These are phyloP conservation scores for Tulasnella calospora DNA, from an alignment of 768 basidiomycete genomes.

Conservation along the genomic window DNA sequence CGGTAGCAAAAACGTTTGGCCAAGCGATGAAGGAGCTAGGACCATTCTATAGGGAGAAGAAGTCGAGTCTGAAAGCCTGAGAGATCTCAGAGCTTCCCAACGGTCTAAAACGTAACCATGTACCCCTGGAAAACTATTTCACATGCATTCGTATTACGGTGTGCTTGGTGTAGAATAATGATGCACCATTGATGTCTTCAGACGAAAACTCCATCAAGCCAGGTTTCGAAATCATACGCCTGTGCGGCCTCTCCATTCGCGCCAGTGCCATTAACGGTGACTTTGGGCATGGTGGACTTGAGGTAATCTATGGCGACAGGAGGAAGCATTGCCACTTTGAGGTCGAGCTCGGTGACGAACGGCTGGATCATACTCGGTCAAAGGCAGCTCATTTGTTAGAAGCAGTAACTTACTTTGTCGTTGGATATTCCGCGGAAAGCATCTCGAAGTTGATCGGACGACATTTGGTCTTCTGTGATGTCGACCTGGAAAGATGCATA, in stretches of 20 bases:
- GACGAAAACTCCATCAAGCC: constrained; percentile 71
- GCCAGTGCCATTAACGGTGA: constrained; percentile 14
- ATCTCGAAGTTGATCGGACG: constrained; percentile 84
- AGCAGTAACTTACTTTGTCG: constrained; percentile 59
- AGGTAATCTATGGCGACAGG: constrained; percentile 72
- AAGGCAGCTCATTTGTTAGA: neutral
- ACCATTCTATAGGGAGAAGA: constrained; percentile 60
- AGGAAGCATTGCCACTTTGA: constrained; percentile 78
- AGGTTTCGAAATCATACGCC: constrained; percentile 76
- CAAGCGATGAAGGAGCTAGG: constrained; percentile 64
- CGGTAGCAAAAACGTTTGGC: constrained; percentile 61
- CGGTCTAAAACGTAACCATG: neutral
- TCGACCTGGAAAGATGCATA: constrained; percentile 59
- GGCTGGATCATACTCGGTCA: constrained; percentile 47
- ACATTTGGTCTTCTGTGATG: constrained; percentile 92
- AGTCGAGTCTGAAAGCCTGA: constrained; percentile 1
- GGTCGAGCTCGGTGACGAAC: constrained; percentile 88
- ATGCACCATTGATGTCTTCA: neutral
- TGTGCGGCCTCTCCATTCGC: neutral
- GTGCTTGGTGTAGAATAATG: neutral
- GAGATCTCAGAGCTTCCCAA: neutral
- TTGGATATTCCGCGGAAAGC: constrained; percentile 88
- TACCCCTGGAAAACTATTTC: neutral
- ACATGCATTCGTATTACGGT: neutral
- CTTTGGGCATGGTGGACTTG: constrained; percentile 69